A percentile compares a stretch with the other conserved stretches of the same genome.
These are phyloP conservation scores for Nemania sp. DNA, from an alignment of 2,329 filamentous ascomycete genomes.

Conservation along the genomic window DNA sequence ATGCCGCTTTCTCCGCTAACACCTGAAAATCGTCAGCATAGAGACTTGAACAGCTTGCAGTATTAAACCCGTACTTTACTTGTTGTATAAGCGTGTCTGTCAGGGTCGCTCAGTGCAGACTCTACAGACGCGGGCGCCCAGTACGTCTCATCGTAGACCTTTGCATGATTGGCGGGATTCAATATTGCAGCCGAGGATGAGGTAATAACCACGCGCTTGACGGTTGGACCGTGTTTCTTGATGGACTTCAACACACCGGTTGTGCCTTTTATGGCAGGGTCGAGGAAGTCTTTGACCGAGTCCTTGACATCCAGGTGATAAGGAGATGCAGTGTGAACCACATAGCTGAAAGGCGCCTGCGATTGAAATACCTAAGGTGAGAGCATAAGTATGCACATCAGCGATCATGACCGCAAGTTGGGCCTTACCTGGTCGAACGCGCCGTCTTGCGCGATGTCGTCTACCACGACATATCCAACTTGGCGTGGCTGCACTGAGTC, in stretches of 20 bases:
- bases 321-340: slow-evolving; percentile 75
- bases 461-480: slow-evolving; percentile 59
- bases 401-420: neutral
- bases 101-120: slow-evolving; percentile 36
- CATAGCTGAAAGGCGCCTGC: slow-evolving; percentile 65
- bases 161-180: slow-evolving; percentile 42
- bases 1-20: slow-evolving; percentile 69
- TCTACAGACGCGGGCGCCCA: slow-evolving; percentile 46
- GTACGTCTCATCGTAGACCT: slow-evolving; percentile 45
- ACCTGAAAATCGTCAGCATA: slow-evolving; percentile 45
- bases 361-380: slow-evolving; percentile 43
- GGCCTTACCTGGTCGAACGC: slow-evolving; percentile 64
- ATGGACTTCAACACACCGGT: slow-evolving; percentile 53
- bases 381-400: slow-evolving; percentile 1
- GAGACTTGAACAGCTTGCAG: neutral
- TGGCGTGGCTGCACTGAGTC: slow-evolving; percentile 44
- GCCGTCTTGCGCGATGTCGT: slow-evolving; percentile 69
- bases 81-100: slow-evolving; percentile 39
- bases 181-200: slow-evolving; percentile 52
- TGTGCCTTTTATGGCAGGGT: slow-evolving; percentile 59
- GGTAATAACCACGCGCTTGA: slow-evolving; percentile 65
- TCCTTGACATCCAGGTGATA: slow-evolving; percentile 69
- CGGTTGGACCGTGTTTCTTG: slow-evolving; percentile 47
- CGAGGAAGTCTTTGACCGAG: slow-evolving; percentile 51
- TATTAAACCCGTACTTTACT: slow-evolving; percentile 53